Evolutionary conservation across 179 eudicot species (phyloP), one percentile per base, ranked within the genome.

Genomic region (Carnegiea gigantea): DNA sequence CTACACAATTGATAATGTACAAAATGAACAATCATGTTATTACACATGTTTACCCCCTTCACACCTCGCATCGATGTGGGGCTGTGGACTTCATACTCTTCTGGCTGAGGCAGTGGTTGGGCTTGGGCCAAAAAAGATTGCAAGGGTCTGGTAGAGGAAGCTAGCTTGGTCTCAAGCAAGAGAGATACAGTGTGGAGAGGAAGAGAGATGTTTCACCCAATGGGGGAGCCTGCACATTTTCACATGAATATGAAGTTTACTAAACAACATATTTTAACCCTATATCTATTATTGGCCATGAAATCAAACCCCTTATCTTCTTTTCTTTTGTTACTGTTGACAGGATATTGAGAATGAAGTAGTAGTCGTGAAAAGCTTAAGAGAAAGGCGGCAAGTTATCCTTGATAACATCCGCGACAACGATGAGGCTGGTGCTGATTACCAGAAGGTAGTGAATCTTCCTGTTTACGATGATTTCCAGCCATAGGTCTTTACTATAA

Each of bases 401-500:
- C 95, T 93, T 46, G 97, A 93, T 83, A 93, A 92, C 76, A 89
- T 93, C 60, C 97, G 97, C 73, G 97, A 93, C 81, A 93, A 93
- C 78, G 95, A 93, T 38, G 94, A 91, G 86, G 89, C 91, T 80
- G 95, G 93, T 81, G 89, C 87, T 67, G 84, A 86, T 62, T 93
- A 93, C 82, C 88, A 88, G 78, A 90, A 89, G 93, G 97, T 93
- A 76, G 40, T 74, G 72, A 64, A 77, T 77, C 71, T 67, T 30
- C 65, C 67, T 48, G 49, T 62, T 46, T 40, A 33, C 70, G 64
- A 40, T 59, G 28, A 64, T 77, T 46, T 36, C 28, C 53, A 30
- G 72, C 75, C 20, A 10, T 57, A 46, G 28, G 28, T 73, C 38
- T 51, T 65, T 12, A 20, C 36, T 24, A n/a, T 59, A n/a, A 59